A percentile compares a stretch with the other conserved stretches of the same genome.
Conservation (phyloP, 345 rosid species). For the Gynandropsis gynandra region DNA sequence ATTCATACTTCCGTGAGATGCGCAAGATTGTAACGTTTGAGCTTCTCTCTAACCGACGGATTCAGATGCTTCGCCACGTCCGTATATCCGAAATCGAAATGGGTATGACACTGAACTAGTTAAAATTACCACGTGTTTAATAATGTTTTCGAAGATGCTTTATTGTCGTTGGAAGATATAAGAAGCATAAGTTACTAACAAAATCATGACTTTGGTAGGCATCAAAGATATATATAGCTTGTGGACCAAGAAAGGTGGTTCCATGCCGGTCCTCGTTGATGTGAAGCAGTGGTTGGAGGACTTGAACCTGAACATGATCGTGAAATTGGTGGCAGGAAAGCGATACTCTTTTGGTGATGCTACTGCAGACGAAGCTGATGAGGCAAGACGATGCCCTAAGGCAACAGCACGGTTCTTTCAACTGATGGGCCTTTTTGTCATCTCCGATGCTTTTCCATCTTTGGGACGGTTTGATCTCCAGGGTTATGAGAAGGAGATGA, state of each 20-base stretch:
- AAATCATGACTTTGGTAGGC: slow-evolving; percentile 22
- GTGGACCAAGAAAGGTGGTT: slow-evolving; percentile 20
- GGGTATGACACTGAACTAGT: slow-evolving; percentile 5
- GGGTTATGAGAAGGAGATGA: slow-evolving; percentile 59
- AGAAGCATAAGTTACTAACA: not conserved
- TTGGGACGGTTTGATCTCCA: slow-evolving; percentile 47
- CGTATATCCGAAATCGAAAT: slow-evolving; percentile 27
- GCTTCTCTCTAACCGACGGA: slow-evolving; percentile 49
- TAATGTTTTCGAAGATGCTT: not conserved
- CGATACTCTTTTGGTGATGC: slow-evolving; percentile 20
- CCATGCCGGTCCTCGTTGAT: slow-evolving; percentile 29
- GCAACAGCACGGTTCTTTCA: slow-evolving; percentile 37
- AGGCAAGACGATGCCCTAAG: slow-evolving; percentile 31
- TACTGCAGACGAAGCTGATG: slow-evolving; percentile 19
- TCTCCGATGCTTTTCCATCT: slow-evolving; percentile 52
- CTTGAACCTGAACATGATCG: slow-evolving; percentile 34
- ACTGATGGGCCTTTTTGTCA: slow-evolving; percentile 40
- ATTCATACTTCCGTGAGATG: slow-evolving; percentile 57
- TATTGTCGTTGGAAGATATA: not conserved
- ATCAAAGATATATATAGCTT: slow-evolving; percentile 31
- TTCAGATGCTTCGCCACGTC: slow-evolving; percentile 42
- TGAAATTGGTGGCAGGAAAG: slow-evolving; percentile 47
- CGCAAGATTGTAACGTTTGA: slow-evolving; percentile 51
- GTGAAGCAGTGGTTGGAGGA: slow-evolving; percentile 39
- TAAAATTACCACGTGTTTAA: not conserved